Conservation (phyloP, 345 rosid species). For the Viola odorata region DNA sequence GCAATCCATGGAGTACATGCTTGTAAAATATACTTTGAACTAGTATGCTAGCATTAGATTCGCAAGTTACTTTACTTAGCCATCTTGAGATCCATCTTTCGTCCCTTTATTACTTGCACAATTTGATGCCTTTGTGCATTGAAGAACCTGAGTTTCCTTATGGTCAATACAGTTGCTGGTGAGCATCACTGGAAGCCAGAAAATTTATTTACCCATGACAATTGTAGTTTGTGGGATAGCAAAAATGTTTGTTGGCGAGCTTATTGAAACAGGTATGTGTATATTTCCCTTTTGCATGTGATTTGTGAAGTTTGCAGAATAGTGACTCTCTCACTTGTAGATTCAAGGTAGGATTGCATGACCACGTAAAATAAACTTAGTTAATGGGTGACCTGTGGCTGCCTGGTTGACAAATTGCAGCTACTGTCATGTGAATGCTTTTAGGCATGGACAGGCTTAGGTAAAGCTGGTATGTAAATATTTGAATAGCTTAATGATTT, state of each 20-base stretch:
- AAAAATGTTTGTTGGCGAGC: constrained; percentile 99
- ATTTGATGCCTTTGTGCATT: constrained; percentile 1
- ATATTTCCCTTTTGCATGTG: background rate
- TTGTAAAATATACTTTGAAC: background rate
- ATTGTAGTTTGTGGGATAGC: constrained; percentile 89
- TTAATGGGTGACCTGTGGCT: background rate
- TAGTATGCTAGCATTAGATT: background rate
- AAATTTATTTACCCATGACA: constrained; percentile 68
- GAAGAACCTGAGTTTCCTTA: background rate
- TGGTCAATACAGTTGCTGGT: constrained; percentile 54
- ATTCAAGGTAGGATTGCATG: background rate
- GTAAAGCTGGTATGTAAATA: background rate
- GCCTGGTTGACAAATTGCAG: background rate
- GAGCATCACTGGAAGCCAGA: constrained; percentile 80
- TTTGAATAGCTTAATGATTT: background rate
- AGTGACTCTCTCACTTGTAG: background rate
- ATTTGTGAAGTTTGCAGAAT: background rate
- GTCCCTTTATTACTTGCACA: background rate
- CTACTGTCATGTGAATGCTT: background rate
- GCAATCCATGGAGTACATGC: background rate
- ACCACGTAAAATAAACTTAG: background rate
- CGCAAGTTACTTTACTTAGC: background rate
- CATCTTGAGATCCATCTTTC: background rate
- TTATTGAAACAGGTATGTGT: constrained; percentile 73
- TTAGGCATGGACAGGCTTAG: background rate